These are phyloP conservation scores for Xylogone sp. DNA, from an alignment of 2,329 filamentous ascomycete species.

Conservation along the genomic window DNA sequence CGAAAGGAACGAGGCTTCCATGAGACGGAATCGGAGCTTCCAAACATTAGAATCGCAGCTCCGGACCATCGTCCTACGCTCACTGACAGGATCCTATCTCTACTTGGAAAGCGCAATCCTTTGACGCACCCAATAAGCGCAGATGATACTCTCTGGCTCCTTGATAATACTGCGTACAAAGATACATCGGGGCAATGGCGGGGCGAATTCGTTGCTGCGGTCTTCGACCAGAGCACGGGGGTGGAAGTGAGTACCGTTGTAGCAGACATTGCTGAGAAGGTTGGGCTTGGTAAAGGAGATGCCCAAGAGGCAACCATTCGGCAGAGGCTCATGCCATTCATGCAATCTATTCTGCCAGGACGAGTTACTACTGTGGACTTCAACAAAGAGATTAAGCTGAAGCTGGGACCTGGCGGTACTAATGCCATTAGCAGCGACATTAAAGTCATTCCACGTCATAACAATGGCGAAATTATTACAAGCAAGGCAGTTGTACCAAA, in stretches of 20 bases:
- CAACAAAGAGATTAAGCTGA: slow-evolving; percentile 38
- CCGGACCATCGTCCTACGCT: slow-evolving; percentile 17
- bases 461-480: slow-evolving; percentile 44
- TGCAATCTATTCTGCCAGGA: slow-evolving; percentile 71
- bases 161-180: slow-evolving; percentile 84
- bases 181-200: slow-evolving; percentile 57
- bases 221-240: slow-evolving; percentile 71
- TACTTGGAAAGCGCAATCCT: slow-evolving; percentile 51
- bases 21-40: slow-evolving; percentile 45
- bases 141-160: slow-evolving; percentile 74
- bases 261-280: slow-evolving; percentile 62
- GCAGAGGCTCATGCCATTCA: slow-evolving; percentile 69
- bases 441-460: slow-evolving; percentile 44
- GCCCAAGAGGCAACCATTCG: slow-evolving; percentile 59
- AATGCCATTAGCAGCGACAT: slow-evolving; percentile 70
- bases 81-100: slow-evolving; percentile 40
- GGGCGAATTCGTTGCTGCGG: slow-evolving; percentile 78
- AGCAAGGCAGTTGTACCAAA: slow-evolving; percentile 44
- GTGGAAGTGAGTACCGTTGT: slow-evolving; percentile 65
- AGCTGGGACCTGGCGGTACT: slow-evolving; percentile 65
- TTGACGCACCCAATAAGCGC: slow-evolving; percentile 54
- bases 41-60: slow-evolving; percentile 28
- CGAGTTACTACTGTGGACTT: slow-evolving; percentile 65
- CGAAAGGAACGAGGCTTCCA: slow-evolving; percentile 46
- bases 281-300: slow-evolving; percentile 59